phyloP scores from a whole-genome alignment of 179 eudicot genomes.

The Silene coronaria region DNA sequence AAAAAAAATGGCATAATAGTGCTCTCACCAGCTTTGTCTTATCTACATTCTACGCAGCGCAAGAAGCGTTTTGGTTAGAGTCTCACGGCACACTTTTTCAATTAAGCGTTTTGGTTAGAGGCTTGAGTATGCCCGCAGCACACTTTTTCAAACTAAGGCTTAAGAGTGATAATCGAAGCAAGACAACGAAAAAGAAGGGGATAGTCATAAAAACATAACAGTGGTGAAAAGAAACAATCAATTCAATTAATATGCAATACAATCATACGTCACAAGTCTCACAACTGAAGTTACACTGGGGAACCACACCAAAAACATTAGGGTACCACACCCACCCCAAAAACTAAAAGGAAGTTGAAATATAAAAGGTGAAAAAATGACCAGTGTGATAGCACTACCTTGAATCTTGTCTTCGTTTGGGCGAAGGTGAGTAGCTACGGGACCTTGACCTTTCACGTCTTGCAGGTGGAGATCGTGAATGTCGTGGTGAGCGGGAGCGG shows the following conservation, averaged over 20 bases:
- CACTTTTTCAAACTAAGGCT: background rate
- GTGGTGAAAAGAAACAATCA: background rate
- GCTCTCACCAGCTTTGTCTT: too few species aligned
- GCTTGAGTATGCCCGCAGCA: too few species aligned
- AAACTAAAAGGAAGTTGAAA: background rate
- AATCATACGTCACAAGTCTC: background rate
- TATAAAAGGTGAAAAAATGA: background rate
- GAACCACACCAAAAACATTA: background rate
- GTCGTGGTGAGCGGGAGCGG: constrained; percentile 65
- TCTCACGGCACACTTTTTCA: too few species aligned
- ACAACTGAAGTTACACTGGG: background rate
- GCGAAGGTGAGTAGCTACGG: constrained; percentile 58
- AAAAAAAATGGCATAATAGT: too few species aligned
- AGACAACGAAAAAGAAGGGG: background rate
- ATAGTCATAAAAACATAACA: background rate
- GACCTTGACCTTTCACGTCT: constrained; percentile 64
- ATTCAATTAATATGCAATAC: too few species aligned
- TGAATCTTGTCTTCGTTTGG: constrained; percentile 56
- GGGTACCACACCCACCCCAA: background rate
- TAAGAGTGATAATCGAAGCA: background rate
- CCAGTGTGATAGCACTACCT: constrained; percentile 33
- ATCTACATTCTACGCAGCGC: too few species aligned
- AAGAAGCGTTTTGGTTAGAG: too few species aligned
- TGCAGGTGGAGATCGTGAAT: constrained; percentile 73
- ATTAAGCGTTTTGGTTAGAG: too few species aligned